phyloP scores from a whole-genome alignment of 768 basidiomycete species.

The Mycena vitilis region DNA sequence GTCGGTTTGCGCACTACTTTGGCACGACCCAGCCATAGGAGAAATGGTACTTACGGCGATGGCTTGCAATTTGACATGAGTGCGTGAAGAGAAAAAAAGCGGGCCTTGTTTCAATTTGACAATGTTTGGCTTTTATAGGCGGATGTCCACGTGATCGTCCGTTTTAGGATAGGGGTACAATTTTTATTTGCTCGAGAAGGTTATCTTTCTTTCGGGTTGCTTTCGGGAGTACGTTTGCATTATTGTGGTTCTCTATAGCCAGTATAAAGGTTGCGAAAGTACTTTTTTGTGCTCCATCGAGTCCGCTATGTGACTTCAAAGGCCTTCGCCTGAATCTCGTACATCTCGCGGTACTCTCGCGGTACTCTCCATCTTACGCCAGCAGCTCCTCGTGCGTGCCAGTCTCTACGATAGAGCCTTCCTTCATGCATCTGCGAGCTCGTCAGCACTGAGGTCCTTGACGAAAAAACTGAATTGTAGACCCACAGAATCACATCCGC shows the following conservation, averaged over 20 bases:
- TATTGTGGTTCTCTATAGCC: too few relatives aligned
- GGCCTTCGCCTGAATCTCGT: slow-evolving; percentile 51
- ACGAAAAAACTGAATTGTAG: background rate
- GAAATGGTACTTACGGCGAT: slow-evolving; percentile 29
- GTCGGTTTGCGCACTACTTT: slow-evolving; percentile 53
- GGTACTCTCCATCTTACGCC: slow-evolving; percentile 50
- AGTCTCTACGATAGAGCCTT: slow-evolving; percentile 51
- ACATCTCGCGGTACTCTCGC: slow-evolving; percentile 45
- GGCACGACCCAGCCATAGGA: slow-evolving; percentile 54
- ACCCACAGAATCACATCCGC: slow-evolving; percentile 67
- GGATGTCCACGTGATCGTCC: slow-evolving; percentile 1
- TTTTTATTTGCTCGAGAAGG: too few relatives aligned
- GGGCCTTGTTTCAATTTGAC: too few relatives aligned
- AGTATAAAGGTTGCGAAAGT: background rate
- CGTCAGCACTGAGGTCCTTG: background rate
- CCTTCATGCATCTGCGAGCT: slow-evolving; percentile 56
- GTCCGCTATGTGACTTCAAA: slow-evolving; percentile 20
- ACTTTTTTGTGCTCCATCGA: background rate
- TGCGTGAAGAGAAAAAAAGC: slow-evolving; percentile 48
- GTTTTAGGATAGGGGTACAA: slow-evolving; percentile 8
- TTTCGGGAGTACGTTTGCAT: background rate
- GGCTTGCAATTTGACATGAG: slow-evolving; percentile 61
- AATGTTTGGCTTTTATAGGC: background rate
- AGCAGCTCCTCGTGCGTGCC: slow-evolving; percentile 59
- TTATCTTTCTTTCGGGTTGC: too few relatives aligned